Evolutionary conservation across 2,329 filamentous ascomycete genomes (phyloP).

Genomic region (Calonectria ilicicola): DNA sequence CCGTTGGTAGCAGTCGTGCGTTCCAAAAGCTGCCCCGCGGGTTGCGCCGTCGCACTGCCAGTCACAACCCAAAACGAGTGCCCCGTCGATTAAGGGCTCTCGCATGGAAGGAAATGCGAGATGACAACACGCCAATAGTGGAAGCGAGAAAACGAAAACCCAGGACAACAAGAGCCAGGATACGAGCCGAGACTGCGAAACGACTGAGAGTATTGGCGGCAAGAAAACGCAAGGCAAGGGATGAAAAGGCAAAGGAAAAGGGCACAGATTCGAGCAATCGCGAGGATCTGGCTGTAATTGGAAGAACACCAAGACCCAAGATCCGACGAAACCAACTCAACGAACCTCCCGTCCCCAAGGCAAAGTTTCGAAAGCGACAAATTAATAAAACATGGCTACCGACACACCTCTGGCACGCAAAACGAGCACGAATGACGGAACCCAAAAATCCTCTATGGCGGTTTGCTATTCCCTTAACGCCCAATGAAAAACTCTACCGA

Average conservation of each 20-base stretch:
- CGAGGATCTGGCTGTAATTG: slow-evolving; percentile 30
- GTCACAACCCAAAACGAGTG: slow-evolving; percentile 93
- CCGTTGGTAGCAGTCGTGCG: slow-evolving; percentile 73
- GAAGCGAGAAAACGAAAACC: slow-evolving; percentile 73
- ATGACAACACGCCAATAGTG: slow-evolving; percentile 91
- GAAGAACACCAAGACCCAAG: slow-evolving; percentile 65
- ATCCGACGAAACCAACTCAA: slow-evolving; percentile 79
- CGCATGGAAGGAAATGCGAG: slow-evolving; percentile 80
- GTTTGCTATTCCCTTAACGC: slow-evolving; percentile 86
- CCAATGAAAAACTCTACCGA: slow-evolving; percentile 90
- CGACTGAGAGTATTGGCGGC: slow-evolving; percentile 73
- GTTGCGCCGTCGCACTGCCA: slow-evolving; percentile 88
- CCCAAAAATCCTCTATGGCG: slow-evolving; percentile 87
- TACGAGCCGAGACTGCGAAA: slow-evolving; percentile 82
- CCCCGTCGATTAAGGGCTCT: slow-evolving; percentile 80
- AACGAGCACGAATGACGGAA: slow-evolving; percentile 88
- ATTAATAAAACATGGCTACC: slow-evolving; percentile 92
- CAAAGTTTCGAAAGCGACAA: slow-evolving; percentile 87
- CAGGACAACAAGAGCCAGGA: slow-evolving; percentile 65
- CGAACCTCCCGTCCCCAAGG: slow-evolving; percentile 64
- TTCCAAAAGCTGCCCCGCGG: slow-evolving; percentile 92
- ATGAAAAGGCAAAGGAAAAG: slow-evolving; percentile 44
- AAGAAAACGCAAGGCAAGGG: slow-evolving; percentile 61
- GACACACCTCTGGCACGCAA: slow-evolving; percentile 94
- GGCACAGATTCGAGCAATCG: slow-evolving; percentile 27